phyloP scores from a whole-genome alignment of 768 basidiomycete species.

The Agaricus sinodeliciosus region DNA sequence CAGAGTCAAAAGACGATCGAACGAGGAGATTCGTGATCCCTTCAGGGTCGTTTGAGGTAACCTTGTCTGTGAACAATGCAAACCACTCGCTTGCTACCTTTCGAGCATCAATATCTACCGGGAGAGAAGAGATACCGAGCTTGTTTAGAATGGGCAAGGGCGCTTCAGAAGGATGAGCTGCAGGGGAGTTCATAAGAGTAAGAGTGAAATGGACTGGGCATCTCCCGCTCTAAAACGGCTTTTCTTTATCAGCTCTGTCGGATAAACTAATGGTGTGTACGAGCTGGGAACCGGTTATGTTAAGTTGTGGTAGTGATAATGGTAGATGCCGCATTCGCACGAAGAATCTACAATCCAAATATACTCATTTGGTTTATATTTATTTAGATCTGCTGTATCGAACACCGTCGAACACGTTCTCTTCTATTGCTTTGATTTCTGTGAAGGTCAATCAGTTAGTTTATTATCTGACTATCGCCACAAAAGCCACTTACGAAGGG shows the following conservation, averaged over 20 bases:
- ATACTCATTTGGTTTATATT: not conserved
- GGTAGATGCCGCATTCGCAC: constrained; percentile 12
- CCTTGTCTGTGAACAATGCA: constrained; percentile 15
- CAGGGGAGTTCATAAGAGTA: not conserved
- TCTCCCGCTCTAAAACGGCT: not conserved
- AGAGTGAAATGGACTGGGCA: not conserved
- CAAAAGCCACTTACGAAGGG: constrained; percentile 43
- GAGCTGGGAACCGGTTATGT: too few relatives aligned
- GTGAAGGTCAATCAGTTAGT: not conserved
- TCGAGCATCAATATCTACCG: constrained; percentile 26
- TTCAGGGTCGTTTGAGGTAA: not conserved
- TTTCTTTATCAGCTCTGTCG: not conserved
- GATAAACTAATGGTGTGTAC: not conserved
- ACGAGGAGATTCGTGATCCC: constrained; percentile 26
- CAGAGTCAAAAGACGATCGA: constrained; percentile 23
- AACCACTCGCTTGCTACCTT: constrained; percentile 23
- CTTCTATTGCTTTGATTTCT: constrained; percentile 59
- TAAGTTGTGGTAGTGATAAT: not conserved
- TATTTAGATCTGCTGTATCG: constrained; percentile 8
- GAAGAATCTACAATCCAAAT: not conserved
- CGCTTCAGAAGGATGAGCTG: constrained; percentile 18
- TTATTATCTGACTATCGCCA: not conserved
- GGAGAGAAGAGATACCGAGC: constrained; percentile 21
- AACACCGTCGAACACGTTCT: constrained; percentile 28
- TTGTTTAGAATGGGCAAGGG: constrained; percentile 23